Evolutionary conservation across 345 rosid genomes (phyloP).

Genomic region (Populus deltoides): DNA sequence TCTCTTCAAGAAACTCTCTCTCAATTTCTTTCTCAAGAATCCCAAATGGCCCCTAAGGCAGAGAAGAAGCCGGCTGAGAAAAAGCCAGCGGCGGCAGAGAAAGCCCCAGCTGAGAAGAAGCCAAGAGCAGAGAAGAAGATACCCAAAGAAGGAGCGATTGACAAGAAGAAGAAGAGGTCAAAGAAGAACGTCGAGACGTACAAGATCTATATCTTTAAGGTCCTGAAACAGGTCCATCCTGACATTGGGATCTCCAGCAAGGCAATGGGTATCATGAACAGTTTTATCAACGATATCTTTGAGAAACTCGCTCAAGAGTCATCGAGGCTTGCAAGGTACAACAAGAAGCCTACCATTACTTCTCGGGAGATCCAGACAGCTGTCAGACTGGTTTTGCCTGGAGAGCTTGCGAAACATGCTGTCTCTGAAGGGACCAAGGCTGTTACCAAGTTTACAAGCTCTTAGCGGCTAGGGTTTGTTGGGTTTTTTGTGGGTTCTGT

Average conservation of each 20-base stretch:
- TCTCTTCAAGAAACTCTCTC: no score
- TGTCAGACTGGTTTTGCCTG: conserved; percentile 21
- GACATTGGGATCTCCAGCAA: conserved; percentile 28
- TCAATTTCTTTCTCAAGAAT: not conserved
- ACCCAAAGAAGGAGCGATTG: conserved; percentile 20
- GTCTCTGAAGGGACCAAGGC: conserved; percentile 29
- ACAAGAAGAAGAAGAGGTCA: conserved; percentile 27
- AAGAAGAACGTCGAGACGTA: conserved; percentile 28
- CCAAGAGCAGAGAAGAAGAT: conserved; percentile 27
- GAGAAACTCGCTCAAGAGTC: conserved; percentile 28
- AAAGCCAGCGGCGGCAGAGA: conserved; percentile 14
- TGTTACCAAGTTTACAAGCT: conserved; percentile 31
- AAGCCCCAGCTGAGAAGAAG: conserved; percentile 27
- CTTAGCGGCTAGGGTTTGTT: conserved; percentile 11
- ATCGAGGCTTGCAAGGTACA: conserved; percentile 19
- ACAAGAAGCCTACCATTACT: conserved; percentile 30
- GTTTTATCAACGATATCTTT: conserved; percentile 27
- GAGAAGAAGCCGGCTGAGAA: conserved; percentile 32
- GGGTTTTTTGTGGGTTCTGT: not conserved
- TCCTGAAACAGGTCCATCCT: conserved; percentile 27
- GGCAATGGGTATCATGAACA: conserved; percentile 32
- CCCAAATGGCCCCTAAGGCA: conserved; percentile 23
- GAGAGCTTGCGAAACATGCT: conserved; percentile 29
- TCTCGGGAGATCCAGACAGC: conserved; percentile 31
- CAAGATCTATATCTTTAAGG: conserved; percentile 29